A percentile compares a stretch with the other conserved stretches of the same genome.
Conservation (phyloP, 106 monocot species). For the Dioscorea dumetorum region DNA sequence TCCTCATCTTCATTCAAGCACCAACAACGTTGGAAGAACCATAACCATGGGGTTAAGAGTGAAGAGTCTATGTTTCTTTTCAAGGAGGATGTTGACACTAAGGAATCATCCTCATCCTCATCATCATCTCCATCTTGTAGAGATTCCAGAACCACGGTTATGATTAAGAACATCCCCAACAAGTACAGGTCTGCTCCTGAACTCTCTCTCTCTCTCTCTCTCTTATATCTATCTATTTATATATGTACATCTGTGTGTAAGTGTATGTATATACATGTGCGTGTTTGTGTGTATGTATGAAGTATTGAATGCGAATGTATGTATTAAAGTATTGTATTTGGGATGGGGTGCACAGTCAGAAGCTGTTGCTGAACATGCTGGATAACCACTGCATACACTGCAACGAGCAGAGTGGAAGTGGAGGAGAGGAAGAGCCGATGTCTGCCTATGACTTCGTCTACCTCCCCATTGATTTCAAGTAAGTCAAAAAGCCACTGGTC, state of each 20-base stretch:
- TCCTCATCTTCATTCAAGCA: slow-evolving; percentile 27
- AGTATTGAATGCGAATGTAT: not conserved
- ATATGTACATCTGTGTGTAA: not conserved
- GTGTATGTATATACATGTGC: not conserved
- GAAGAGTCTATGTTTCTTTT: slow-evolving; percentile 52
- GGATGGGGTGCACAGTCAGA: slow-evolving; percentile 58
- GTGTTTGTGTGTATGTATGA: not conserved
- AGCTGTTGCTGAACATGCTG: slow-evolving; percentile 91
- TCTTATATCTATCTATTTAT: not conserved
- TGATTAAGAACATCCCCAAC: slow-evolving; percentile 99
- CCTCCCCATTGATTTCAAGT: slow-evolving; percentile 99
- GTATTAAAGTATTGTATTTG: not conserved
- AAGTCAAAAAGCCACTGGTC: slow-evolving; percentile 20
- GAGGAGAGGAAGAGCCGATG: slow-evolving; percentile 31
- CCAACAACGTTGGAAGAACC: slow-evolving; percentile 17
- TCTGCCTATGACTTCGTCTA: slow-evolving; percentile 97
- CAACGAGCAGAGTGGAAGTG: slow-evolving; percentile 66
- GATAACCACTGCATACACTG: slow-evolving; percentile 97
- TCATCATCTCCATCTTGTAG: slow-evolving; percentile 11
- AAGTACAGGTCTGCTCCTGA: slow-evolving; percentile 69
- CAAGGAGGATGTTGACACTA: slow-evolving; percentile 18
- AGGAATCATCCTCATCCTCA: not conserved
- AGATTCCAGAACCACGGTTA: slow-evolving; percentile 87
- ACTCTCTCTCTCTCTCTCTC: not conserved
- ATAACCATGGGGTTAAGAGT: slow-evolving; percentile 18